A percentile compares a stretch with the other conserved stretches of the same genome.
Evolutionary conservation across 805 yeast genomes (phyloP).

Genomic region (Hanseniaspora meyeri): DNA sequence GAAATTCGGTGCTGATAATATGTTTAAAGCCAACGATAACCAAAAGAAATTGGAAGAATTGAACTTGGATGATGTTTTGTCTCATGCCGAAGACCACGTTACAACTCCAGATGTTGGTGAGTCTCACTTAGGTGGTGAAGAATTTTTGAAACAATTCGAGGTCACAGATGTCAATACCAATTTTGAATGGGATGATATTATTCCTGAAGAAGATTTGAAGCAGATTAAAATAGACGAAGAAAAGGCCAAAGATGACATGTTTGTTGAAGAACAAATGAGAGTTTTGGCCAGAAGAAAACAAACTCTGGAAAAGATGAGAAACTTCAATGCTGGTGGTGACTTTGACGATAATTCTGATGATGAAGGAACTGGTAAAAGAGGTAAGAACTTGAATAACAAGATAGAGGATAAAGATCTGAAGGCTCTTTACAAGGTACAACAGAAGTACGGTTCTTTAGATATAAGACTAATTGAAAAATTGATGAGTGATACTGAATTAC

Average conservation of each 20-base stretch:
- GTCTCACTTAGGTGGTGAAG: constrained; percentile 96
- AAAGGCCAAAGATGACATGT: constrained; percentile 73
- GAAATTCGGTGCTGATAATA: constrained; percentile 96
- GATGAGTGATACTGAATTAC: constrained; percentile 77
- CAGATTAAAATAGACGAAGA: constrained; percentile 86
- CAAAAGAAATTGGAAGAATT: constrained; percentile 91
- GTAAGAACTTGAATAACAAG: constrained; percentile 36
- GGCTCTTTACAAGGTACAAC: constrained; percentile 67
- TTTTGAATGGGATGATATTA: constrained; percentile 97
- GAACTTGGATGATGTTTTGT: constrained; percentile 88
- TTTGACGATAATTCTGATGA: constrained; percentile 32
- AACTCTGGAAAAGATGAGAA: constrained; percentile 49
- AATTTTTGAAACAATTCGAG: constrained; percentile 89
- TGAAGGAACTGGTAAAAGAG: constrained; percentile 28
- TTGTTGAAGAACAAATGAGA: constrained; percentile 77
- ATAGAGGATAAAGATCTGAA: constrained; percentile 80
- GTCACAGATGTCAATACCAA: constrained; percentile 98
- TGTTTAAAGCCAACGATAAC: constrained; percentile 91
- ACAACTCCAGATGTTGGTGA: constrained; percentile 95
- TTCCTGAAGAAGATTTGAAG: constrained; percentile 84
- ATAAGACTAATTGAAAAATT: constrained; percentile 67
- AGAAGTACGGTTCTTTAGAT: constrained; percentile 65
- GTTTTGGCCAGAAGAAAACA: constrained; percentile 72
- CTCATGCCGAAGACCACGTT: constrained; percentile 93
- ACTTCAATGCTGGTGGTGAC: constrained; percentile 31